These are phyloP conservation scores for Thelephora aurantiotincta DNA, from an alignment of 768 basidiomycete species.

Conservation along the genomic window DNA sequence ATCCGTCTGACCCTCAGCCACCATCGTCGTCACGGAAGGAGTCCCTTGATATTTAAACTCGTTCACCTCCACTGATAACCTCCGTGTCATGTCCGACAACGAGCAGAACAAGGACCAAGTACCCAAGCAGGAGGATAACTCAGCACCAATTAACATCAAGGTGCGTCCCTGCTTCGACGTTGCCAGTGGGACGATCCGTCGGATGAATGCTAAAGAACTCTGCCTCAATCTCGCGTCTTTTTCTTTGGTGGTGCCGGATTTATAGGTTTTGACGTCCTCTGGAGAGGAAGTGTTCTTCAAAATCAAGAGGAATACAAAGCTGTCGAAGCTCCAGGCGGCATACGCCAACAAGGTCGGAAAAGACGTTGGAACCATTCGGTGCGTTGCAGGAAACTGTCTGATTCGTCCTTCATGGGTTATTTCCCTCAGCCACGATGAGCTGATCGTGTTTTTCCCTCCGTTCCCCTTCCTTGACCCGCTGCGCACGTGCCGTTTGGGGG, in stretches of 20 bases:
- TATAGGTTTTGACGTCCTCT: slow-evolving; percentile 55
- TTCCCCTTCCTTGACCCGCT: no score
- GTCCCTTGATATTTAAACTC: neutral
- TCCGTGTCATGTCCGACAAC: slow-evolving; percentile 38
- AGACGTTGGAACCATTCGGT: slow-evolving; percentile 82
- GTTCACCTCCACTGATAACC: neutral
- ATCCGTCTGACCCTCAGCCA: no score
- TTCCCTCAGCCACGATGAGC: neutral
- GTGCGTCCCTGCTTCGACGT: slow-evolving; percentile 23
- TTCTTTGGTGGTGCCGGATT: neutral
- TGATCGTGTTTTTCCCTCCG: neutral
- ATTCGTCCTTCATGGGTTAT: neutral
- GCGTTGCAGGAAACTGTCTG: slow-evolving; percentile 13
- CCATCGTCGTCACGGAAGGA: neutral
- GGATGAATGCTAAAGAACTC: neutral
- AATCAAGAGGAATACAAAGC: slow-evolving; percentile 86
- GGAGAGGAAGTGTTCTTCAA: slow-evolving; percentile 95
- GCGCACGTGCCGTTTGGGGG: no score
- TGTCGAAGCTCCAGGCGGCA: slow-evolving; percentile 85
- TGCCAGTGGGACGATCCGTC: neutral
- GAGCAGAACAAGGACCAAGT: slow-evolving; percentile 25
- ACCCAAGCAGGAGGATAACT: slow-evolving; percentile 40
- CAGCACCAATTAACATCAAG: slow-evolving; percentile 69
- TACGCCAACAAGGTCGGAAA: slow-evolving; percentile 91
- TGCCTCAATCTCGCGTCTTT: slow-evolving; percentile 1